A percentile compares a stretch with the other conserved stretches of the same genome.
Evolutionary conservation across 192 early-diverging fungal genomes (phyloP).

Genomic region (Mortierella alpina): DNA sequence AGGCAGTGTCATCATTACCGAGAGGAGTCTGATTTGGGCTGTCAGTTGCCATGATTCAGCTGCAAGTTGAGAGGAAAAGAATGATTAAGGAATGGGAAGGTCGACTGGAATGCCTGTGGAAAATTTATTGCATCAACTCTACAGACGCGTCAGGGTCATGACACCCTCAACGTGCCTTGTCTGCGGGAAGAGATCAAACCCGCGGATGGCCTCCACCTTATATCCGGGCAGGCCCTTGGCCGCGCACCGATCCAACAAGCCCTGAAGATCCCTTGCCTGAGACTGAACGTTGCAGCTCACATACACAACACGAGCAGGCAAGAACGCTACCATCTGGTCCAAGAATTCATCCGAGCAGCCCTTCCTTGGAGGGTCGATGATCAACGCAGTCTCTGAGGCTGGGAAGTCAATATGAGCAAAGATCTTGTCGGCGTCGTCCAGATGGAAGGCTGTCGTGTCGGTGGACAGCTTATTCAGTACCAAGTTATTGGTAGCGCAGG

Average conservation of each 20-base stretch:
- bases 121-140: background rate
- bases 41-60: slow-evolving; percentile 37
- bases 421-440: slow-evolving; percentile 68
- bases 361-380: slow-evolving; percentile 79
- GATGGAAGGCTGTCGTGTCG: slow-evolving; percentile 65
- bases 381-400: slow-evolving; percentile 66
- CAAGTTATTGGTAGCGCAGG: slow-evolving; percentile 73
- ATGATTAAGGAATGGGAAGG: background rate
- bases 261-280: slow-evolving; percentile 68
- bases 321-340: slow-evolving; percentile 72
- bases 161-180: slow-evolving; percentile 77
- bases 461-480: slow-evolving; percentile 61
- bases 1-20: background rate
- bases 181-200: slow-evolving; percentile 82
- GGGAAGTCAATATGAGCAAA: slow-evolving; percentile 68
- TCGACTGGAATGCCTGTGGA: background rate
- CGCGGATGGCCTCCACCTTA: slow-evolving; percentile 66
- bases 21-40: slow-evolving; percentile 5
- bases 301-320: slow-evolving; percentile 76
- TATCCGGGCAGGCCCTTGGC: slow-evolving; percentile 63
- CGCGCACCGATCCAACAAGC: slow-evolving; percentile 57
- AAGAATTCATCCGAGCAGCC: slow-evolving; percentile 74
- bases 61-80: background rate
- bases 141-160: slow-evolving; percentile 67
- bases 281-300: slow-evolving; percentile 76